Conservation (phyloP, 768 basidiomycete species). For the Mycena albidolilacea region DNA sequence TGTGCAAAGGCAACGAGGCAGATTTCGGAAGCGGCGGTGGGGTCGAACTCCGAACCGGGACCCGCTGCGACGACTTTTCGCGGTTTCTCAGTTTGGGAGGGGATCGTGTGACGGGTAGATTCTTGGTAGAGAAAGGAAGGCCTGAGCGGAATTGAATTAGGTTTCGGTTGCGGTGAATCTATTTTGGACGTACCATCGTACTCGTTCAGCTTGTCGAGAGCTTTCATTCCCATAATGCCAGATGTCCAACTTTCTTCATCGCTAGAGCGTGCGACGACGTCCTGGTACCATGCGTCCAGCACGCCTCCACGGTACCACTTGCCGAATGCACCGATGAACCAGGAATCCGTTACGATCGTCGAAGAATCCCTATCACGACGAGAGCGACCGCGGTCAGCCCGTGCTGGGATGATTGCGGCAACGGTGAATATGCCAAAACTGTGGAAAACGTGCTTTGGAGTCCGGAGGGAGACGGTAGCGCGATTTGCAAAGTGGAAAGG, state of each 20-base stretch:
- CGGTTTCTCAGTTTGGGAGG: conserved; percentile 73
- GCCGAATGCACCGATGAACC: conserved; percentile 94
- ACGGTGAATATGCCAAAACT: conserved; percentile 91
- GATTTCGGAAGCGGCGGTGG: conserved; percentile 91
- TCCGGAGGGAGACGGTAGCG: conserved; percentile 92
- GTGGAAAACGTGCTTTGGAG: conserved; percentile 90
- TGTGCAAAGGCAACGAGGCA: conserved; percentile 82
- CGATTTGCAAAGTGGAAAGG: conserved; percentile 93
- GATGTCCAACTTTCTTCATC: conserved; percentile 84
- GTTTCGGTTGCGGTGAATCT: conserved; percentile 38
- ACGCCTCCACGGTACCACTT: conserved; percentile 91
- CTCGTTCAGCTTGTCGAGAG: conserved; percentile 77
- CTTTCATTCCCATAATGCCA: conserved; percentile 83
- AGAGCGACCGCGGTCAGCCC: conserved; percentile 45
- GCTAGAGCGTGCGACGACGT: conserved; percentile 73
- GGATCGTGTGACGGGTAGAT: conserved; percentile 60
- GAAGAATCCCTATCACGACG: conserved; percentile 59
- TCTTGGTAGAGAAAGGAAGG: conserved; percentile 67
- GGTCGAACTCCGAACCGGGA: conserved; percentile 72
- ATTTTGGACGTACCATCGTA: conserved; percentile 65
- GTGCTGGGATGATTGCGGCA: conserved; percentile 78
- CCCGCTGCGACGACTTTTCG: conserved; percentile 65
- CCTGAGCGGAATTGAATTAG: conserved; percentile 50
- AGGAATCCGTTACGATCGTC: conserved; percentile 78
- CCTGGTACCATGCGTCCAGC: conserved; percentile 86